phyloP scores from a whole-genome alignment of 306 rosid species.

The Cicer judaicum region DNA sequence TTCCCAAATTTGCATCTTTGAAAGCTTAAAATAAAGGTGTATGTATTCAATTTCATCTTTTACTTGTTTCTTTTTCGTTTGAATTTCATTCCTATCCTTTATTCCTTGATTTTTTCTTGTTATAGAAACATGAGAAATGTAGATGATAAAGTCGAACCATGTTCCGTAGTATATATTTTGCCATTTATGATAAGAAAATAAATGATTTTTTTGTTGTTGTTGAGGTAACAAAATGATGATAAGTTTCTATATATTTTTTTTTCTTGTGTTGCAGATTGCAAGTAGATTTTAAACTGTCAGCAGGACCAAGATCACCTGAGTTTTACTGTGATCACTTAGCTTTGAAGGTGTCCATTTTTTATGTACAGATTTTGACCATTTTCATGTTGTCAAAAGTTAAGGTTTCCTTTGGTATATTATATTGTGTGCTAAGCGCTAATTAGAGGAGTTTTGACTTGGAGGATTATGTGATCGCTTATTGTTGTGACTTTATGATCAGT shows the following conservation, averaged over 20 bases:
- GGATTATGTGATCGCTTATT: too few species aligned
- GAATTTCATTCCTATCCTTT: conserved; percentile 12
- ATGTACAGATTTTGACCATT: background rate
- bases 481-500: too few species aligned
- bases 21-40: too few species aligned
- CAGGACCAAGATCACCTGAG: conserved; percentile 53
- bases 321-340: background rate
- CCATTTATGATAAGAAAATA: too few species aligned
- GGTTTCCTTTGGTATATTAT: too few species aligned
- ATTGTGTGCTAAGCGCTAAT: too few species aligned
- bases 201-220: background rate
- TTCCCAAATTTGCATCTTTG: too few species aligned
- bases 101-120: background rate
- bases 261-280: conserved; percentile 49
- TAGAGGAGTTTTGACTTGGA: too few species aligned
- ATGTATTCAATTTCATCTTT: background rate
- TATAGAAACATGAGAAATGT: conserved; percentile 6
- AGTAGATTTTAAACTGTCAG: conserved; percentile 47
- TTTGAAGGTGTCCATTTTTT: conserved; percentile 28
- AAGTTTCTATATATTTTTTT: conserved; percentile 13
- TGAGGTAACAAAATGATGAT: background rate
- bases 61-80: too few species aligned
- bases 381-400: background rate
- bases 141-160: conserved; percentile 21
- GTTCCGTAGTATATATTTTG: background rate